phyloP scores from a whole-genome alignment of 495 filamentous ascomycete species.

The Hyaloscypha bicolor region DNA sequence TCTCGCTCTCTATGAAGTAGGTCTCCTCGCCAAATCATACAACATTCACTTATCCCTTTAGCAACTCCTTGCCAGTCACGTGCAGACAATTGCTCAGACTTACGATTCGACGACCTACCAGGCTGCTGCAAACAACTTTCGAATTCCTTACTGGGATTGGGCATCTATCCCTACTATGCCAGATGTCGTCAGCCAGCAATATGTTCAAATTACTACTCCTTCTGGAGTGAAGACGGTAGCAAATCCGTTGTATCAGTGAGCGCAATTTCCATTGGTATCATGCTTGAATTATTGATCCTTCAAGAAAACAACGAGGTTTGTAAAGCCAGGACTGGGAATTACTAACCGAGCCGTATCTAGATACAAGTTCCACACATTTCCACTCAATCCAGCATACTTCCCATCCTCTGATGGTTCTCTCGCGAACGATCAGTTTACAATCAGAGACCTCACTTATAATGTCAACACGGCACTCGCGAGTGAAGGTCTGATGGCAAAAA shows the following conservation, averaged over 20 bases:
- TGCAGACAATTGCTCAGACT: conserved; percentile 51
- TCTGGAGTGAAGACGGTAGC: conserved; percentile 34
- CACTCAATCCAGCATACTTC: conserved; percentile 21
- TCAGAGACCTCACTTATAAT: not conserved
- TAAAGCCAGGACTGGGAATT: not conserved
- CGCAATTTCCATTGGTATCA: not conserved
- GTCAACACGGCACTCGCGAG: conserved; percentile 5
- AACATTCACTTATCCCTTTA: conserved; percentile 14
- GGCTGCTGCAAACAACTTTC: conserved; percentile 48
- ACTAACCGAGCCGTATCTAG: conserved; percentile 1
- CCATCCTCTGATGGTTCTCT: conserved; percentile 16
- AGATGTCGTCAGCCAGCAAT: conserved; percentile 36
- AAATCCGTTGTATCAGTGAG: conserved; percentile 41
- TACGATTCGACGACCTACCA: conserved; percentile 46
- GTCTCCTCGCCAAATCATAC: not conserved
- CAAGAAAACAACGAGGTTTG: not conserved
- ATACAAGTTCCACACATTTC: conserved; percentile 33
- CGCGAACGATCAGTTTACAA: conserved; percentile 3
- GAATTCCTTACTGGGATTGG: conserved; percentile 63
- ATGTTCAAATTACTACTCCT: conserved; percentile 44
- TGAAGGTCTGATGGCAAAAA: not conserved
- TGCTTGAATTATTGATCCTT: not conserved
- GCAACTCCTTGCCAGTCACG: conserved; percentile 34
- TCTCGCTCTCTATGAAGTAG: conserved; percentile 48
- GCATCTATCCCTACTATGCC: conserved; percentile 43